phyloP scores from a whole-genome alignment of 2,329 filamentous ascomycete genomes.

The Ramichloridium luteum region DNA sequence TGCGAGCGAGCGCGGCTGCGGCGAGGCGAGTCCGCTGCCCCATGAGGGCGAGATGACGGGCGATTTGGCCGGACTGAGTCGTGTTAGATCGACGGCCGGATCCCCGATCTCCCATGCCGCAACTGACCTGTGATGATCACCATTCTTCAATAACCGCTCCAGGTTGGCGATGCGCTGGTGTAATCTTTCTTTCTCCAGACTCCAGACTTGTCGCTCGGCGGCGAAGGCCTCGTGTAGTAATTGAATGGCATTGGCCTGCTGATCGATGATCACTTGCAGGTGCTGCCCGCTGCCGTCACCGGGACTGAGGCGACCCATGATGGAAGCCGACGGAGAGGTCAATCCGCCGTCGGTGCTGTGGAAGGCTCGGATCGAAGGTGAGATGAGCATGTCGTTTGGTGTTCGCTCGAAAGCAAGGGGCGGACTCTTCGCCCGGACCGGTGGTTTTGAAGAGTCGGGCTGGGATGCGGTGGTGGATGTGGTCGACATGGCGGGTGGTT shows the following conservation, averaged over 20 bases:
- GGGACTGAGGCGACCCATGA: constrained; percentile 15
- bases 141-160: constrained; percentile 23
- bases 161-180: constrained; percentile 24
- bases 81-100: constrained; percentile 1
- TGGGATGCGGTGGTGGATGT: constrained; percentile 1
- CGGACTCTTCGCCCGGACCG: constrained; percentile 21
- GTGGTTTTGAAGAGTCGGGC: constrained; percentile 4
- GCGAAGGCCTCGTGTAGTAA: constrained; percentile 25
- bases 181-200: constrained; percentile 21
- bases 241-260: constrained; percentile 22
- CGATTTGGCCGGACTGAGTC: constrained; percentile 24
- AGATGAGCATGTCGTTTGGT: constrained; percentile 24
- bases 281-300: constrained; percentile 11
- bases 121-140: constrained; percentile 24
- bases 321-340: constrained; percentile 10
- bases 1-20: constrained; percentile 12
- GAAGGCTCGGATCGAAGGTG: constrained; percentile 8
- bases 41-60: constrained; percentile 21
- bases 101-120: constrained; percentile 3
- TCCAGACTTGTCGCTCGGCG: constrained; percentile 24
- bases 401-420: constrained; percentile 25
- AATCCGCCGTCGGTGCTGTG: constrained; percentile 3
- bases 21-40: constrained; percentile 11
- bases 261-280: constrained; percentile 24
- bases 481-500: background rate